These are phyloP conservation scores for Diaporthe sp. DNA, from an alignment of 2,329 filamentous ascomycete genomes.

Conservation along the genomic window DNA sequence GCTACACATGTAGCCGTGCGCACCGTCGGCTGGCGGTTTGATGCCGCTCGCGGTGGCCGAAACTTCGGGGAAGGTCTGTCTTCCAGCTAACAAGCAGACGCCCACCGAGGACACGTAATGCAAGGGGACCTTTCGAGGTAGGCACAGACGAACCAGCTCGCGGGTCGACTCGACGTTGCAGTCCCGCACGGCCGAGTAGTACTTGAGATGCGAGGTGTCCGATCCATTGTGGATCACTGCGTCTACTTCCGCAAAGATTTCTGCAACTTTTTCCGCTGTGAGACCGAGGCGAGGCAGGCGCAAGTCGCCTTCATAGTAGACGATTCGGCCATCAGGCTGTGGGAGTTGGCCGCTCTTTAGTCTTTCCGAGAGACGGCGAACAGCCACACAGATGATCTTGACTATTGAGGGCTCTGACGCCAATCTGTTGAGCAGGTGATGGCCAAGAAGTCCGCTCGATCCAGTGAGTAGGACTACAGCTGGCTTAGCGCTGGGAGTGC, in stretches of 20 bases:
- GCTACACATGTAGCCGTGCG: conserved; percentile 52
- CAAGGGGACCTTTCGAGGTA: conserved; percentile 44
- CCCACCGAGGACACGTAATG: conserved; percentile 49
- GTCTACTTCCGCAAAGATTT: conserved; percentile 43
- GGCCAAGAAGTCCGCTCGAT: neutral
- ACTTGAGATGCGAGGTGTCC: conserved; percentile 54
- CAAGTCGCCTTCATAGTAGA: conserved; percentile 46
- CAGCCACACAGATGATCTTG: conserved; percentile 38
- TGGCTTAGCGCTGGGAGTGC: neutral
- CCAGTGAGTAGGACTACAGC: neutral
- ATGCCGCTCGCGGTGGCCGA: neutral
- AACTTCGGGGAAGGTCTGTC: neutral
- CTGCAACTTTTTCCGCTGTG: conserved; percentile 5
- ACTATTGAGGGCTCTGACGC: neutral
- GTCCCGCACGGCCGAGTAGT: conserved; percentile 51
- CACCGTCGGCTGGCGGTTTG: conserved; percentile 29
- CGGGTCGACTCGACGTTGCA: conserved; percentile 55
- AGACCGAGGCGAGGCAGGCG: conserved; percentile 44
- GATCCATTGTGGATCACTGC: conserved; percentile 68
- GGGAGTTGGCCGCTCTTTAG: neutral
- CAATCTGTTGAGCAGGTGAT: conserved; percentile 1
- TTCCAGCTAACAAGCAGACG: neutral
- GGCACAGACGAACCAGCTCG: conserved; percentile 50
- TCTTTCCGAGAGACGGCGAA: conserved; percentile 27
- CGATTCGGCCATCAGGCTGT: neutral